Percentiles rank a stretch among this genome's conserved stretches.
These are phyloP conservation scores for Skeletonema tropicum DNA, from an alignment of 108 stramenopile genomes.

Conservation along the genomic window DNA sequence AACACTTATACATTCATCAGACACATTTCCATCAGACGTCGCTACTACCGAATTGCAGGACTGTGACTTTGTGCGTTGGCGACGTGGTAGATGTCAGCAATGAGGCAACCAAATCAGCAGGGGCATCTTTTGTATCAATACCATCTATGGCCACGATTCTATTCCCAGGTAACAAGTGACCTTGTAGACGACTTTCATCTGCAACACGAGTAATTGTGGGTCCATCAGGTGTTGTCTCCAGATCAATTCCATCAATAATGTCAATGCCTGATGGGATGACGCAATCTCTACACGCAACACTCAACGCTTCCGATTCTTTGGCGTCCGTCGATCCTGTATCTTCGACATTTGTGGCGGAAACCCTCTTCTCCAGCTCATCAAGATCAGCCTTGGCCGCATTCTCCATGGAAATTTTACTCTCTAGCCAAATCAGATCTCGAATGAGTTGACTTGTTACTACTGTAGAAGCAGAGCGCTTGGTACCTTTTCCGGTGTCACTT, in stretches of 20 bases:
- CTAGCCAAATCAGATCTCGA: conserved; percentile 79
- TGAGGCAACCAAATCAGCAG: conserved; percentile 76
- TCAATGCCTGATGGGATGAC: conserved; percentile 73
- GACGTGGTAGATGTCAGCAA: conserved; percentile 21
- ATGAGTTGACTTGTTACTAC: conserved; percentile 20
- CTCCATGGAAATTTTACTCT: conserved; percentile 72
- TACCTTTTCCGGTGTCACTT: conserved; percentile 27
- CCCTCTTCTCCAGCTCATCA: conserved; percentile 57
- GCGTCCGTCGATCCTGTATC: conserved; percentile 36
- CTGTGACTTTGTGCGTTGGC: conserved; percentile 30
- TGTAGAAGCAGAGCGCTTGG: conserved; percentile 11
- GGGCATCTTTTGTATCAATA: conserved; percentile 69
- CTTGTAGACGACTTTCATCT: conserved; percentile 63
- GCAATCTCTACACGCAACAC: conserved; percentile 76
- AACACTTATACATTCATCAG: no score
- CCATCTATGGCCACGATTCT: conserved; percentile 83
- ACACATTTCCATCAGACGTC: background rate
- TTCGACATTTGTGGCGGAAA: conserved; percentile 18
- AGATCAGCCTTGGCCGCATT: conserved; percentile 42
- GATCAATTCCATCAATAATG: conserved; percentile 38
- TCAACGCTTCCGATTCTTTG: conserved; percentile 44
- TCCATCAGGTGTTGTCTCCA: conserved; percentile 85
- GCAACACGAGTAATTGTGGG: conserved; percentile 75
- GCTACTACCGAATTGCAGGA: conserved; percentile 40
- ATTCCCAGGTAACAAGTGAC: conserved; percentile 78